These are phyloP conservation scores for Quercus lobata DNA, from an alignment of 331 rosid species.

Conservation along the genomic window DNA sequence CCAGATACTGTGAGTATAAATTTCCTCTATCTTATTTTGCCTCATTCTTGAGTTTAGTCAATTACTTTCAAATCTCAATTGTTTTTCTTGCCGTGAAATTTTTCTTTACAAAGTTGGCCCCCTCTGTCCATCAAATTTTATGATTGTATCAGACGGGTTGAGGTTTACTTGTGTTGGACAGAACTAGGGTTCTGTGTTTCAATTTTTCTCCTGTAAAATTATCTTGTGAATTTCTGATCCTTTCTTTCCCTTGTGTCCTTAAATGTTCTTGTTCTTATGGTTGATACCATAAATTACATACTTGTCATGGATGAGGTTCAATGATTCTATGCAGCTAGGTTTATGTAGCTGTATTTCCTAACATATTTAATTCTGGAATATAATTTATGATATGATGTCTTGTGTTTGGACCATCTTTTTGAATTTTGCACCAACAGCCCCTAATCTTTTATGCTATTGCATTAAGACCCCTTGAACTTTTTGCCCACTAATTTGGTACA, in stretches of 20 bases:
- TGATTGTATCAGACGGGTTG: background rate
- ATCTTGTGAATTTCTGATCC: background rate
- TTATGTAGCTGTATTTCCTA: background rate
- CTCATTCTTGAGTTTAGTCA: background rate
- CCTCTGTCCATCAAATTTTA: background rate
- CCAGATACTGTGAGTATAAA: conserved; percentile 65
- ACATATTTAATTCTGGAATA: background rate
- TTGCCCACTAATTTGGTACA: too few species aligned
- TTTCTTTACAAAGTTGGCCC: background rate
- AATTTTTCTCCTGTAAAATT: background rate
- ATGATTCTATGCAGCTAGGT: background rate
- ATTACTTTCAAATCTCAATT: background rate
- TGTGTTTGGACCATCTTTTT: background rate
- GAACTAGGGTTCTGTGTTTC: background rate
- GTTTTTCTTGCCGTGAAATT: background rate
- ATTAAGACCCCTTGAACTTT: too few species aligned
- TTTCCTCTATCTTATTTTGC: conserved; percentile 2
- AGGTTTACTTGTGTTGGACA: background rate
- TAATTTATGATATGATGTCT: background rate
- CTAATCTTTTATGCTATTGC: too few species aligned
- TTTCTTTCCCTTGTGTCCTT: too few species aligned
- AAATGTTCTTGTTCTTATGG: background rate
- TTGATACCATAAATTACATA: background rate
- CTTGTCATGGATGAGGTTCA: background rate
- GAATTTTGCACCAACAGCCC: too few species aligned